These are phyloP conservation scores for Quercus berberidifolia DNA, from an alignment of 306 rosid genomes.

Conservation along the genomic window DNA sequence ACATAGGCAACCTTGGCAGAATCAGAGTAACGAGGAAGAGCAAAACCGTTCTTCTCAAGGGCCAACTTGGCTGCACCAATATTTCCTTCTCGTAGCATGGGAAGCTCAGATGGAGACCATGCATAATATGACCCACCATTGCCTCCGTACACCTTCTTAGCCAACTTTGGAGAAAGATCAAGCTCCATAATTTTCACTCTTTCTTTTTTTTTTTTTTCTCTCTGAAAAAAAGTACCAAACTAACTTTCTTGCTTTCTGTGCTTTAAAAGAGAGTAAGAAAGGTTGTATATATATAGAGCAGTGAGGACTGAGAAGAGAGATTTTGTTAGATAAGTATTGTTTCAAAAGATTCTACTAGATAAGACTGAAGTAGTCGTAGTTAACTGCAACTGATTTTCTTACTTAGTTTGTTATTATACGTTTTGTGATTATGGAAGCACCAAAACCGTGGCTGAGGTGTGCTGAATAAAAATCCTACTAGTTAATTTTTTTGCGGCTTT, in stretches of 20 bases:
- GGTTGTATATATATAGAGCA: not conserved
- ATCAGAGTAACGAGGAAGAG: constrained; percentile 70
- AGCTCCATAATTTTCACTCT: constrained; percentile 43
- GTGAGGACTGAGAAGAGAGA: not conserved
- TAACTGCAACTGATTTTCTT: too few relatives aligned
- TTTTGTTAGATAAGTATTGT: too few relatives aligned
- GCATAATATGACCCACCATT: constrained; percentile 65
- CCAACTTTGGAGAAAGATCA: constrained; percentile 67
- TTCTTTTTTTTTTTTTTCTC: not conserved
- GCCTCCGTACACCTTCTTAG: constrained; percentile 53
- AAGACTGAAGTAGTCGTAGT: too few relatives aligned
- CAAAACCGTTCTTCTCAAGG: constrained; percentile 66
- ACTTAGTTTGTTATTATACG: too few relatives aligned
- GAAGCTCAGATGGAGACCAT: constrained; percentile 77
- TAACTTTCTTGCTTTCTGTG: not conserved
- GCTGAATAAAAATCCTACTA: too few relatives aligned
- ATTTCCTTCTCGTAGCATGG: constrained; percentile 68
- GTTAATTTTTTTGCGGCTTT: too few relatives aligned
- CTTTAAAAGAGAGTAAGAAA: not conserved
- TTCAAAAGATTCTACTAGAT: too few relatives aligned
- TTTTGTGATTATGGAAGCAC: too few relatives aligned
- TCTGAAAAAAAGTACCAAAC: not conserved
- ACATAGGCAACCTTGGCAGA: constrained; percentile 74
- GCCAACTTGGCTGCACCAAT: constrained; percentile 75
- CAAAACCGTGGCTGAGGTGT: too few relatives aligned